phyloP scores from a whole-genome alignment of 176 grass and related monocot genomes.

The Tillandsia fasciculata region DNA sequence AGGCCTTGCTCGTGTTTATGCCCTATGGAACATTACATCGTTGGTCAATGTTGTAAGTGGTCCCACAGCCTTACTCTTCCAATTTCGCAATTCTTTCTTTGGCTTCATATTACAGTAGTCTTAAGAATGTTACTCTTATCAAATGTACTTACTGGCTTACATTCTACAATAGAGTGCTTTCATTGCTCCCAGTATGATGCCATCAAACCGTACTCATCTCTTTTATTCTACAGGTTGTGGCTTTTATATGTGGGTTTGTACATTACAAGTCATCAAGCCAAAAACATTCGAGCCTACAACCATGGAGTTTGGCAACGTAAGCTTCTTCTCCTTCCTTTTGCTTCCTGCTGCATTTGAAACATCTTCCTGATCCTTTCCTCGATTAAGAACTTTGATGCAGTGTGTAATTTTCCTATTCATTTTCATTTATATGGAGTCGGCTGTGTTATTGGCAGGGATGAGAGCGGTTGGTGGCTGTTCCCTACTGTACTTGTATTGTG shows the following conservation, averaged over 20 bases:
- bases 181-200: not conserved
- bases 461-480: conserved; percentile 99
- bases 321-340: conserved; percentile 18
- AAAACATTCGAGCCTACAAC: conserved; percentile 68
- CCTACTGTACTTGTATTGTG: conserved; percentile 64
- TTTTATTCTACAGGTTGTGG: conserved; percentile 46
- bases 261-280: conserved; percentile 93
- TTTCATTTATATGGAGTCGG: not conserved
- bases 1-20: conserved; percentile 94
- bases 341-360: not conserved
- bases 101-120: not conserved
- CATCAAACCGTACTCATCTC: conserved; percentile 13
- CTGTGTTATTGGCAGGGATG: conserved; percentile 53
- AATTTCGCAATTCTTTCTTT: conserved; percentile 3
- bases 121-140: not conserved
- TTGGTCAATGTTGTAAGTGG: conserved; percentile 96
- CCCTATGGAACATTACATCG: conserved; percentile 97
- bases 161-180: not conserved
- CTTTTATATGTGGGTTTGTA: conserved; percentile 83
- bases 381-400: not conserved
- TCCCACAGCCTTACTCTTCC: conserved; percentile 1
- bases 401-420: not conserved
- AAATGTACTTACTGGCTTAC: no score
- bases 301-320: conserved; percentile 94
- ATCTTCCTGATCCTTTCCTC: not conserved